These are phyloP conservation scores for Podospora pseudopauciseta DNA, from an alignment of 495 filamentous ascomycete genomes.

Conservation along the genomic window DNA sequence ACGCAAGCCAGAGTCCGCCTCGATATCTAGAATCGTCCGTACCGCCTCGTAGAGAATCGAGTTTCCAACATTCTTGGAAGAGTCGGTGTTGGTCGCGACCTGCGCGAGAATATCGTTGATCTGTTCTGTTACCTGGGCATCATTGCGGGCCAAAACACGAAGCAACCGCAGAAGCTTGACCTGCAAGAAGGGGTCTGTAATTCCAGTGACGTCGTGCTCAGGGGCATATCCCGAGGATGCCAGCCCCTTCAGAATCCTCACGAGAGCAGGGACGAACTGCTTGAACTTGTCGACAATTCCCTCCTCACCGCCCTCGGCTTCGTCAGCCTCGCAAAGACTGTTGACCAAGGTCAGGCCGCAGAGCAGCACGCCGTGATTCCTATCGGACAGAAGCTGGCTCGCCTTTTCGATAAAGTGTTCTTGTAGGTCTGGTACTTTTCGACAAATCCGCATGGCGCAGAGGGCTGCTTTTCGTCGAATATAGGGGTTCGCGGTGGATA, in stretches of 20 bases:
- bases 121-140: constrained; percentile 85
- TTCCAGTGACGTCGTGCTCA: constrained; percentile 95
- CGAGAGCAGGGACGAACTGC: constrained; percentile 72
- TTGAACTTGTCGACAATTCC: constrained; percentile 86
- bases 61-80: constrained; percentile 97
- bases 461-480: constrained; percentile 94
- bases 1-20: constrained; percentile 88
- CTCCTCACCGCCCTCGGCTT: constrained; percentile 79
- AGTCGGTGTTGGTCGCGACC: constrained; percentile 96
- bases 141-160: constrained; percentile 79
- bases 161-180: constrained; percentile 89
- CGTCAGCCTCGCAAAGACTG: constrained; percentile 90
- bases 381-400: constrained; percentile 78
- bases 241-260: constrained; percentile 83
- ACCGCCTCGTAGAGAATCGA: constrained; percentile 97
- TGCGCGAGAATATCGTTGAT: constrained; percentile 99
- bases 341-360: constrained; percentile 89
- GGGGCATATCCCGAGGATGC: constrained; percentile 95
- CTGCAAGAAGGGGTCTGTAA: constrained; percentile 98
- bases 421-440: constrained; percentile 94
- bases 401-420: constrained; percentile 97
- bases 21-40: constrained; percentile 94
- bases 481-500: constrained; percentile 92
- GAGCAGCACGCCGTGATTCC: constrained; percentile 90
- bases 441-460: constrained; percentile 99